Base-by-base conservation (phyloP, 148 eudicot species). In the Silene uniflora region DNA sequence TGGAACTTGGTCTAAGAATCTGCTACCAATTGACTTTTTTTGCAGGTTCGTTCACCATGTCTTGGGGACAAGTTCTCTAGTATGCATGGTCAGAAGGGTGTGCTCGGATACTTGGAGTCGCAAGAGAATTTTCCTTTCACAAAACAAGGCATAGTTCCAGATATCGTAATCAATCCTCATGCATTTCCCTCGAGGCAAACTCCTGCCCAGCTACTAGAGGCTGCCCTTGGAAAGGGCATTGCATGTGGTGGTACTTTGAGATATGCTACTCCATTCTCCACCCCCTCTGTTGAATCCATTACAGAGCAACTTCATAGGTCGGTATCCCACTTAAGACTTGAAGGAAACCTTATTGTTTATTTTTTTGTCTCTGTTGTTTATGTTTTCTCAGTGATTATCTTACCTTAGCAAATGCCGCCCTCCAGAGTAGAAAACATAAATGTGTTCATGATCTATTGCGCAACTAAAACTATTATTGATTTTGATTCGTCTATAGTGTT, bases 71-170 rank as follows among this genome's bases (percentile, higher is more conserved):
- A 95, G 78, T 95, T 95, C 73, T 90, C 99, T 0, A 89, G 91
- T 82, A 94, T 94, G 98, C 98, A 94, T 68, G 98, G 98, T 62
- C 98, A 94, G 73, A 94, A 94, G 82, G 97, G 99, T 72, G 99
- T 95, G 62, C 83, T 95, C 19, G 99, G 99, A 69, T 90, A 79
- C 78, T 69, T 95, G 69, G 99, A 95, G 76, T 82, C 90, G 2
- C 97, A 92, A 60, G 97, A 95, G 81, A 94, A 91, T 80, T 92
- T 91, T 70, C 95, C 95, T 39, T 94, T 94, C 83, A 94, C 98
- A 23, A 77, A 76, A 49, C 97, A 94, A 81, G 98, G 98, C 64
- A 91, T 94, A 73, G 98, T 94, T 66, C 98, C 98, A 11, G 99
- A 92, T 80, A 88, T 95, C 66, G 98, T 95, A 0, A 92, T 95